Percentiles rank a stretch among this genome's conserved stretches.
Conservation (phyloP, 2,329 filamentous ascomycete species). For the Penicillium sp. region DNA sequence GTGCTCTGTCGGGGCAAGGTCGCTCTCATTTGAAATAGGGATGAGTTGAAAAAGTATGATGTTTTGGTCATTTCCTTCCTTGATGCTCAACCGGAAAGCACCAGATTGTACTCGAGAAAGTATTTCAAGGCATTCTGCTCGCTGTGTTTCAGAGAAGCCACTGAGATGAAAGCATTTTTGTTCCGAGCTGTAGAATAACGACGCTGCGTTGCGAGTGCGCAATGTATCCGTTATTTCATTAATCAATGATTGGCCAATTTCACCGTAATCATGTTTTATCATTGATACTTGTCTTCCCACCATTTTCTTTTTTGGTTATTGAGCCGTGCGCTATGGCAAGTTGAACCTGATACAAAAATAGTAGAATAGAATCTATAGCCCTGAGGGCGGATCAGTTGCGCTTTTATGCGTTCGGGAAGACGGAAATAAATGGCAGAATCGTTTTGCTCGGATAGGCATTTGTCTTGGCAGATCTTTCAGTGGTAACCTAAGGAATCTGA, state of each 20-base stretch:
- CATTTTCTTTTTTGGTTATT: not conserved
- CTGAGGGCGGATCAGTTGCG: not conserved
- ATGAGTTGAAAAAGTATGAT: slow-evolving; percentile 6
- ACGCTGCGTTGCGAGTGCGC: slow-evolving; percentile 2
- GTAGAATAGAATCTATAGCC: slow-evolving; percentile 3
- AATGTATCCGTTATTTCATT: slow-evolving; percentile 5
- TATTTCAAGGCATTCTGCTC: slow-evolving; percentile 3
- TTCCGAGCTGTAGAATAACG: slow-evolving; percentile 1
- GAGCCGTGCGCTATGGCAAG: not conserved
- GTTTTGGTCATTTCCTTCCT: slow-evolving; percentile 1
- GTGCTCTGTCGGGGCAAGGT: slow-evolving; percentile 3
- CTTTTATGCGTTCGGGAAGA: slow-evolving; percentile 2
- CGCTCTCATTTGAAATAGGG: not conserved
- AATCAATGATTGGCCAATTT: slow-evolving; percentile 7
- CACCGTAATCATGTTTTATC: slow-evolving; percentile 4
- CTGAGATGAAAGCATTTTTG: not conserved
- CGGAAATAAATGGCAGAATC: slow-evolving; percentile 4
- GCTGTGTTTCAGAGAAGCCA: slow-evolving; percentile 6
- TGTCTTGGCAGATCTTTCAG: slow-evolving; percentile 3
- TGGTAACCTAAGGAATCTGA: no score
- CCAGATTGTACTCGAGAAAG: not conserved
- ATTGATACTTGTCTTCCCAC: slow-evolving; percentile 6
- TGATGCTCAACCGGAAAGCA: slow-evolving; percentile 2
- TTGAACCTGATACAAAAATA: not conserved
- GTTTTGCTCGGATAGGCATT: not conserved